Evolutionary conservation across 768 basidiomycete genomes (phyloP).

Genomic region (Boletus rubescentipes): DNA sequence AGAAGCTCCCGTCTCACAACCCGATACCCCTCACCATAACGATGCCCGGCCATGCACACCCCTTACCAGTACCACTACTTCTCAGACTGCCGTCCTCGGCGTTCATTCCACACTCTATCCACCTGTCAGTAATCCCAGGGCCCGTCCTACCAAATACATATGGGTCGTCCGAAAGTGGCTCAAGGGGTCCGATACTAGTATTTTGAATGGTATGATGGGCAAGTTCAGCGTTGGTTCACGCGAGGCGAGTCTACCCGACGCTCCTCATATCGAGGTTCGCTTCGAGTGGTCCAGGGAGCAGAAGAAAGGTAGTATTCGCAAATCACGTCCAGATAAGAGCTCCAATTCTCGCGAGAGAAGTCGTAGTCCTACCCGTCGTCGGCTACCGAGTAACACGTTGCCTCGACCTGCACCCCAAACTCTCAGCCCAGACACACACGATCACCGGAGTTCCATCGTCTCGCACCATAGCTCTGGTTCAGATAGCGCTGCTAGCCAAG

Average conservation of each 20-base stretch:
- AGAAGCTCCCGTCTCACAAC: slow-evolving; percentile 14
- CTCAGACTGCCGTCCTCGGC: slow-evolving; percentile 57
- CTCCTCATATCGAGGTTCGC: slow-evolving; percentile 59
- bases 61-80: slow-evolving; percentile 14
- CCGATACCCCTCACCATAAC: slow-evolving; percentile 5
- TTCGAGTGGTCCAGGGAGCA: slow-evolving; percentile 72
- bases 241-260: slow-evolving; percentile 13
- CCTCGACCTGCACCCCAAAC: slow-evolving; percentile 10
- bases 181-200: slow-evolving; percentile 51
- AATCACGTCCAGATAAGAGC: slow-evolving; percentile 21
- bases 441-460: slow-evolving; percentile 40
- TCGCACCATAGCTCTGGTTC: slow-evolving; percentile 42
- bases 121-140: slow-evolving; percentile 36
- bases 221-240: slow-evolving; percentile 34
- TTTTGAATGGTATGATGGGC: slow-evolving; percentile 46
- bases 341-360: slow-evolving; percentile 3
- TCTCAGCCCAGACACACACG: slow-evolving; percentile 7
- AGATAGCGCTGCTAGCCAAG: slow-evolving; percentile 27
- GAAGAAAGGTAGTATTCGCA: slow-evolving; percentile 24
- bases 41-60: slow-evolving; percentile 17
- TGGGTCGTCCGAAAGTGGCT: slow-evolving; percentile 80
- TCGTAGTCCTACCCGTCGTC: slow-evolving; percentile 16
- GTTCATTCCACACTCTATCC: slow-evolving; percentile 66
- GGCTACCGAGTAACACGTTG: slow-evolving; percentile 1
- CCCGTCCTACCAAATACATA: slow-evolving; percentile 54